These are phyloP conservation scores for Eutrema yunnanense DNA, from an alignment of 345 rosid species.

Conservation along the genomic window DNA sequence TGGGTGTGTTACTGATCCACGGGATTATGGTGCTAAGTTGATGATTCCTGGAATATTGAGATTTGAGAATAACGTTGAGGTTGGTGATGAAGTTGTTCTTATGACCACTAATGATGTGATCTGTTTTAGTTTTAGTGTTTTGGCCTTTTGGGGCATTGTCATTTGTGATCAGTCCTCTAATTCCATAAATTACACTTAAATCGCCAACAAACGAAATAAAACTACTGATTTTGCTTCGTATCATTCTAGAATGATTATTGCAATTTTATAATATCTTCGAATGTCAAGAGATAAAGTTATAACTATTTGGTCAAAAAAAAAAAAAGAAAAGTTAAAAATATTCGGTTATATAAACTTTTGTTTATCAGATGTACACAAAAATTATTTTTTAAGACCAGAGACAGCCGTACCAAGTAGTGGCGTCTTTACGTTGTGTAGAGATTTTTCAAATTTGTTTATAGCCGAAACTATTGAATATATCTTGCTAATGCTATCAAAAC, in stretches of 20 bases:
- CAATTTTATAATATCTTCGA: neutral
- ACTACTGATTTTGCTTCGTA: neutral
- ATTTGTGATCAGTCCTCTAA: neutral
- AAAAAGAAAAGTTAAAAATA: conserved; percentile 9
- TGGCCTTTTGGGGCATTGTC: neutral
- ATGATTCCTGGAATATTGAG: neutral
- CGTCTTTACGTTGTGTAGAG: conserved; percentile 13
- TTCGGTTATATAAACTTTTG: neutral
- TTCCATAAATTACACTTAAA: neutral
- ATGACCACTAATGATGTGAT: neutral
- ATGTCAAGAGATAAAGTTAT: conserved; percentile 12
- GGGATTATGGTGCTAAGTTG: neutral
- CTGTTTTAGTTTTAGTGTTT: neutral
- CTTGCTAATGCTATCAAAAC: neutral
- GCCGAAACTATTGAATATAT: conserved; percentile 23
- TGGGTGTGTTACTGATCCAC: neutral
- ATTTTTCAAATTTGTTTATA: neutral
- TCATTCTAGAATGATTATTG: neutral
- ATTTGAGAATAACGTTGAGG: neutral
- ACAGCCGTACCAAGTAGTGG: conserved; percentile 24
- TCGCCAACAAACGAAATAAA: neutral
- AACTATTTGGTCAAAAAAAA: too few species aligned
- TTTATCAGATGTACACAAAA: conserved; percentile 1
- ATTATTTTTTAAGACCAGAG: neutral
- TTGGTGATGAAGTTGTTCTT: neutral